Conservation (phyloP, 1,139 yeast species). For the Candida sojae region DNA sequence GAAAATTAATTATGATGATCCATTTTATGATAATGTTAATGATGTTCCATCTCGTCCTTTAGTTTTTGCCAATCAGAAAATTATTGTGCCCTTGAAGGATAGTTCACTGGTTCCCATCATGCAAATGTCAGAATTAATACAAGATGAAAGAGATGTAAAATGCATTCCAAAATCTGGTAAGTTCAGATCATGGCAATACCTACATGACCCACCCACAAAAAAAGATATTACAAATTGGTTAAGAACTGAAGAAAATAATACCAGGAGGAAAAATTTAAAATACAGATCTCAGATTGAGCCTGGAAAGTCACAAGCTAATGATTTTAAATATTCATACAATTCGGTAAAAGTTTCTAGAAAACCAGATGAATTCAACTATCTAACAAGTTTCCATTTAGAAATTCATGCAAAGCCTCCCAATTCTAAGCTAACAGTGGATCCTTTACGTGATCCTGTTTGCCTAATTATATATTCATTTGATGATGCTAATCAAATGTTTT, state of each 20-base stretch:
- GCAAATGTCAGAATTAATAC: conserved; percentile 14
- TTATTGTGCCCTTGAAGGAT: conserved; percentile 37
- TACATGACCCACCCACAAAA: conserved; percentile 32
- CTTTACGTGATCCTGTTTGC: conserved; percentile 55
- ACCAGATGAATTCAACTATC: conserved; percentile 46
- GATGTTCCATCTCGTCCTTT: conserved; percentile 60
- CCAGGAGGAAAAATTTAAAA: conserved; percentile 17
- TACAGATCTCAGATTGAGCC: conserved; percentile 54
- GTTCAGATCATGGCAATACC: conserved; percentile 29
- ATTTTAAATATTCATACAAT: conserved; percentile 35
- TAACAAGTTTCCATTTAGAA: conserved; percentile 66
- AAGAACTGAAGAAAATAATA: conserved; percentile 17
- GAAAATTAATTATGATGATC: conserved; percentile 58
- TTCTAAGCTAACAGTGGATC: conserved; percentile 59
- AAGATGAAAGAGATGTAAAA: not conserved
- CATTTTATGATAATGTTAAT: conserved; percentile 54
- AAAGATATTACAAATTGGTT: conserved; percentile 23
- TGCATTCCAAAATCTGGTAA: not conserved
- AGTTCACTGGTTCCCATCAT: conserved; percentile 15
- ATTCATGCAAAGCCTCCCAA: conserved; percentile 59
- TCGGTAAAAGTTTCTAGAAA: conserved; percentile 35
- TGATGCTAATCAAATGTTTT: conserved; percentile 38
- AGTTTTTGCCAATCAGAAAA: conserved; percentile 66
- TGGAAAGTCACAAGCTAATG: conserved; percentile 39
- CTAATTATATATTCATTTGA: conserved; percentile 67